phyloP scores from a whole-genome alignment of 73 alveolate species.

The Tetrahymena borealis region DNA sequence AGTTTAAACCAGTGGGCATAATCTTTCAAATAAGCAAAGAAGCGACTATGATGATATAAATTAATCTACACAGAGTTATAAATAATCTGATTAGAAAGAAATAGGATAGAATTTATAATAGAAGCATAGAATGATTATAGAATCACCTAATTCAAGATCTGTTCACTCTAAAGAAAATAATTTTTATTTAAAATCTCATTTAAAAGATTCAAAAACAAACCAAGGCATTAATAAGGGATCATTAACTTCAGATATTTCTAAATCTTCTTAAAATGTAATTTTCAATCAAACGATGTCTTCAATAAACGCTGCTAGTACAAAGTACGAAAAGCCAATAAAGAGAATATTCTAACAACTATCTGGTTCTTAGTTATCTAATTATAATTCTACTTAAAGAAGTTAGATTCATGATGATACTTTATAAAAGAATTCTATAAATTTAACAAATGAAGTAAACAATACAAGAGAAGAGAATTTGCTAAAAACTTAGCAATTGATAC shows the following conservation, averaged over 20 bases:
- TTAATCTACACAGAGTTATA: background rate
- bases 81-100: background rate
- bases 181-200: background rate
- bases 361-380: background rate
- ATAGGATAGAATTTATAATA: background rate
- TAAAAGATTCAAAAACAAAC: background rate
- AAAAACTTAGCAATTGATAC: background rate
- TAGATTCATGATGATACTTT: background rate
- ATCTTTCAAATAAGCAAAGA: background rate
- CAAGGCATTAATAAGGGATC: background rate
- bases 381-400: background rate
- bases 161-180: background rate
- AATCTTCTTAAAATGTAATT: background rate
- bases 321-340: background rate
- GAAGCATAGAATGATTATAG: background rate
- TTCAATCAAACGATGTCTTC: background rate
- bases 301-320: background rate
- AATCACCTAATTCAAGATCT: background rate
- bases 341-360: background rate
- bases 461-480: background rate
- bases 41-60: background rate
- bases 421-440: background rate
- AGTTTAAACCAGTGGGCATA: background rate
- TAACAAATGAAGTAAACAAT: background rate
- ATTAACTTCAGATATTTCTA: background rate